phyloP scores from a whole-genome alignment of 2,329 filamentous ascomycete species.

The Phyllosticta capitalensis region DNA sequence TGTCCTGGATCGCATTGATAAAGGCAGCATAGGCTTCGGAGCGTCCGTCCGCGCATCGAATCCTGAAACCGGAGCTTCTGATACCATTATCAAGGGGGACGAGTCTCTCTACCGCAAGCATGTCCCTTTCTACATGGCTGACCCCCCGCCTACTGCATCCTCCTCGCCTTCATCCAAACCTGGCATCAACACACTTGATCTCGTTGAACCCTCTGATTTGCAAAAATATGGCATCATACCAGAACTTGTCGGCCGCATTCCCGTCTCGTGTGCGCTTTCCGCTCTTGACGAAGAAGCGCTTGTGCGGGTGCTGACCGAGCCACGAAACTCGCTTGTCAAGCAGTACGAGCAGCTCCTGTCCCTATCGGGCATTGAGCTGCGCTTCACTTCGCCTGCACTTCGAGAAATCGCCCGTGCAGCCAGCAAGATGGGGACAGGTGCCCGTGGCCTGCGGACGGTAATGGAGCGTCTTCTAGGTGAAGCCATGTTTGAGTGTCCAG shows the following conservation, averaged over 20 bases:
- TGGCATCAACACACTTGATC: slow-evolving; percentile 52
- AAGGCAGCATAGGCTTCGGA: slow-evolving; percentile 82
- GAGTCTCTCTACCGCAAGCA: slow-evolving; percentile 50
- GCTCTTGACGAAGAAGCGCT: slow-evolving; percentile 60
- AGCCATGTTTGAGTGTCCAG: slow-evolving; percentile 41
- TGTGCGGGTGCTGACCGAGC: slow-evolving; percentile 83
- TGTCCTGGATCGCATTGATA: slow-evolving; percentile 77
- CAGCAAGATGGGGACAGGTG: slow-evolving; percentile 61
- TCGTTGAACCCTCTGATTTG: slow-evolving; percentile 65
- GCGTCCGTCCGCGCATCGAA: slow-evolving; percentile 58
- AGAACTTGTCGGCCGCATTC: slow-evolving; percentile 89
- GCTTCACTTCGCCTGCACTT: slow-evolving; percentile 75
- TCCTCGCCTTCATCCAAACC: slow-evolving; percentile 23
- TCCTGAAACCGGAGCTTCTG: slow-evolving; percentile 41
- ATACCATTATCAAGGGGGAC: slow-evolving; percentile 51
- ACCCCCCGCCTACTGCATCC: slow-evolving; percentile 16
- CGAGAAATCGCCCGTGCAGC: slow-evolving; percentile 68
- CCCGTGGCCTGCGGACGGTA: slow-evolving; percentile 38
- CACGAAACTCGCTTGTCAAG: slow-evolving; percentile 74
- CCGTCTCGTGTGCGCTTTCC: slow-evolving; percentile 77
- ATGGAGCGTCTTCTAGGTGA: slow-evolving; percentile 38
- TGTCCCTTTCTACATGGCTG: slow-evolving; percentile 44
- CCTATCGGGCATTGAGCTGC: slow-evolving; percentile 65
- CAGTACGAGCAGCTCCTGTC: slow-evolving; percentile 87
- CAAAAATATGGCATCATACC: slow-evolving; percentile 87